These are phyloP conservation scores for Closterium sp. DNA, from an alignment of 139 green algal genomes.

Conservation along the genomic window DNA sequence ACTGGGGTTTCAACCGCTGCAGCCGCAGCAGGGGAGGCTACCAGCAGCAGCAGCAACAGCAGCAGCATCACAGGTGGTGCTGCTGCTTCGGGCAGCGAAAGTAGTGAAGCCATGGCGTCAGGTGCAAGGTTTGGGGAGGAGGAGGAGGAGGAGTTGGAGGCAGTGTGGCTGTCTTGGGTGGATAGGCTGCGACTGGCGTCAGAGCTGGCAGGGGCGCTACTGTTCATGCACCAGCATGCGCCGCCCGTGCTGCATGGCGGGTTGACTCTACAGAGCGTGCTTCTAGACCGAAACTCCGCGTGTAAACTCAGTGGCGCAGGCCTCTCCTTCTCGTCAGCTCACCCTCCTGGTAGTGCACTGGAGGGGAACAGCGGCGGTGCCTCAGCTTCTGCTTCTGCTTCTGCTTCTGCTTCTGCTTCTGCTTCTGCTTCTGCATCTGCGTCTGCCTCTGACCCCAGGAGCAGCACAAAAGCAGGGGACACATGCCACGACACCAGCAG, in stretches of 20 bases:
- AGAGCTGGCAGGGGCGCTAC: background rate
- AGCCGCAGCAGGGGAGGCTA: background rate
- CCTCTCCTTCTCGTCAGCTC: background rate
- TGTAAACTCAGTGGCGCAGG: background rate
- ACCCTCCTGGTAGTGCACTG: background rate
- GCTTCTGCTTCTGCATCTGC: background rate
- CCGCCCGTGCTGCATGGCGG: background rate
- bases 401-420: too few species aligned
- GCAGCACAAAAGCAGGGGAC: background rate
- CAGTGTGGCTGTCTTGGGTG: background rate
- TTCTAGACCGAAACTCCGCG: background rate
- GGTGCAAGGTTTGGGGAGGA: background rate
- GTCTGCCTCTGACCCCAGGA: background rate
- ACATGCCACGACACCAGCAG: background rate
- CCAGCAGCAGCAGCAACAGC: background rate
- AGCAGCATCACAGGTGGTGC: background rate
- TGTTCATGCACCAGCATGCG: background rate
- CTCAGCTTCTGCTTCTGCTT: too few species aligned
- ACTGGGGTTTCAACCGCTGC: background rate
- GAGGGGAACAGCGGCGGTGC: background rate
- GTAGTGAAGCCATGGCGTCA: too few species aligned
- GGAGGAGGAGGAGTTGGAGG: background rate
- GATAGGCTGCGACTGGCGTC: background rate
- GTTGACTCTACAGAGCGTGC: background rate
- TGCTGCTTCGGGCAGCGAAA: background rate